Conservation (phyloP, 768 basidiomycete species). For the Dictyophora rubrovolvata region DNA sequence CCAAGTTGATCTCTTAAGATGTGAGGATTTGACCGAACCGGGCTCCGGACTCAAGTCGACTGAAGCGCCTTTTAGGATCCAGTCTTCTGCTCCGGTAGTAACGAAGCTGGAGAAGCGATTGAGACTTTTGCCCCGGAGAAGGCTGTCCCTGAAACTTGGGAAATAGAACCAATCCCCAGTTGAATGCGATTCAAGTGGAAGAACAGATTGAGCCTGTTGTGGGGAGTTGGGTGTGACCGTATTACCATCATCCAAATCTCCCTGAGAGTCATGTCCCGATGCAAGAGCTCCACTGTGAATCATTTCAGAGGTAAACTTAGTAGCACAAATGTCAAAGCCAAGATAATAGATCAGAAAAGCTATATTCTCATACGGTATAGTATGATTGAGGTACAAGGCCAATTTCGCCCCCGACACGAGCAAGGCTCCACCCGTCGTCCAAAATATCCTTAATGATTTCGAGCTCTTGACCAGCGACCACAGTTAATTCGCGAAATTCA, state of each 20-base stretch:
- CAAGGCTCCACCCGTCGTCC: slow-evolving; percentile 76
- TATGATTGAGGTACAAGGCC: slow-evolving; percentile 63
- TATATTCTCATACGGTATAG: slow-evolving; percentile 43
- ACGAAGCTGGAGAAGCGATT: slow-evolving; percentile 85
- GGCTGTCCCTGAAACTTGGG: slow-evolving; percentile 49
- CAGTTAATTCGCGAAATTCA: slow-evolving; percentile 61
- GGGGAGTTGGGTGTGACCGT: slow-evolving; percentile 41
- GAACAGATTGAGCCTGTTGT: slow-evolving; percentile 11
- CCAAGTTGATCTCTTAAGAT: slow-evolving; percentile 17
- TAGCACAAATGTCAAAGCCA: neutral
- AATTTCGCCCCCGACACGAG: slow-evolving; percentile 46
- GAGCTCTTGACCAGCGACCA: slow-evolving; percentile 60
- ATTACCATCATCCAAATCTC: slow-evolving; percentile 30
- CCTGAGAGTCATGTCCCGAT: slow-evolving; percentile 28
- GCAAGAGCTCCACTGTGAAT: neutral
- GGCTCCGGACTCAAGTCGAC: slow-evolving; percentile 19
- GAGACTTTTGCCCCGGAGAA: slow-evolving; percentile 67
- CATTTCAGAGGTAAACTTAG: slow-evolving; percentile 59
- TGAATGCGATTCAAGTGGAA: slow-evolving; percentile 47
- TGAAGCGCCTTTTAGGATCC: slow-evolving; percentile 57
- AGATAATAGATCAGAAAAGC: neutral
- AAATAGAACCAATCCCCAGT: slow-evolving; percentile 60
- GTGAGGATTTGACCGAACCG: slow-evolving; percentile 10
- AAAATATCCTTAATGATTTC: slow-evolving; percentile 63
- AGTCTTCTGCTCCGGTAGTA: slow-evolving; percentile 77